These are phyloP conservation scores for Moelleriella libera DNA, from an alignment of 2,329 filamentous ascomycete genomes.

Conservation along the genomic window DNA sequence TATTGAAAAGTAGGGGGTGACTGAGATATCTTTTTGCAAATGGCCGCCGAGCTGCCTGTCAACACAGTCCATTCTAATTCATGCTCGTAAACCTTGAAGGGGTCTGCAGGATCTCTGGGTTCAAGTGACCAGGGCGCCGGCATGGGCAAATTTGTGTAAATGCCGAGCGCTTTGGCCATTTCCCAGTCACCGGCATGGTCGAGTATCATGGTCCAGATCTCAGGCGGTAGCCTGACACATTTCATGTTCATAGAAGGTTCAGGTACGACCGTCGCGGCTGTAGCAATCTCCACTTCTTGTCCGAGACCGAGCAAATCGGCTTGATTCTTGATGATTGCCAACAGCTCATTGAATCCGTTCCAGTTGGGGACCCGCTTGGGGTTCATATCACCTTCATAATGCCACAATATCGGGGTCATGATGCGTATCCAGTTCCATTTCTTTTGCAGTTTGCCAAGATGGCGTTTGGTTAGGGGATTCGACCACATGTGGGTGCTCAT, in stretches of 20 bases:
- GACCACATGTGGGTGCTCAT: constrained; percentile 88
- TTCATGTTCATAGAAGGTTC: constrained; percentile 18
- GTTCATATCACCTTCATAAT: constrained; percentile 43
- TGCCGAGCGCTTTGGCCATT: constrained; percentile 62
- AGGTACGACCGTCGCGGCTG: constrained; percentile 20
- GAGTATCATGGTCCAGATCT: constrained; percentile 82
- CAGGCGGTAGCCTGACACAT: constrained; percentile 50
- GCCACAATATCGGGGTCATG: constrained; percentile 70
- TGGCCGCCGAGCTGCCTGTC: constrained; percentile 51
- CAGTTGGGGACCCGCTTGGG: constrained; percentile 43
- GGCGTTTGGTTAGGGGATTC: constrained; percentile 76
- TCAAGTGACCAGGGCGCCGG: constrained; percentile 55
- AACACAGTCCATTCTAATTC: constrained; percentile 79
- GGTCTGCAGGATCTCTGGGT: constrained; percentile 45
- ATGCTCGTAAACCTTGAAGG: constrained; percentile 57
- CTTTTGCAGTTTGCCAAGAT: constrained; percentile 66
- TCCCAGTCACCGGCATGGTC: constrained; percentile 85
- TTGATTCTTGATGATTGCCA: constrained; percentile 63
- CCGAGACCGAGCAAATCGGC: constrained; percentile 62
- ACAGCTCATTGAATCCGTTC: constrained; percentile 55
- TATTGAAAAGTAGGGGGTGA: constrained; percentile 56
- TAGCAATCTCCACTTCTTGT: constrained; percentile 48
- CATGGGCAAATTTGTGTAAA: constrained; percentile 64
- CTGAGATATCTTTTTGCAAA: constrained; percentile 59
- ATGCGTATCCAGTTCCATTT: constrained; percentile 84